A percentile compares a stretch with the other conserved stretches of the same genome.
Conservation (phyloP, 73 alveolate species). For the Tetrahymena thermophila region DNA sequence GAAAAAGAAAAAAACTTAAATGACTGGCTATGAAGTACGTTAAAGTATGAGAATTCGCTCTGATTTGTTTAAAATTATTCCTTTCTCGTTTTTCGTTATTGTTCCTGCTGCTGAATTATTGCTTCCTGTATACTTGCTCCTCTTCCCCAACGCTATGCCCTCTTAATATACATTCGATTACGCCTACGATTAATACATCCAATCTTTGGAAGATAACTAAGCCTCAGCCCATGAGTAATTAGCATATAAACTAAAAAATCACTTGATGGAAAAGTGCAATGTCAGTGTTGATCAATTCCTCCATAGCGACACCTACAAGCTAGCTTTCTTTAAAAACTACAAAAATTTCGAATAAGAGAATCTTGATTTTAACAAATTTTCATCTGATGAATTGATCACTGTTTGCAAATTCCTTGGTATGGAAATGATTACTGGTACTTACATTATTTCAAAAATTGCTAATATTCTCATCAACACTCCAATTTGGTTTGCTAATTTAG, state of each 20-base stretch:
- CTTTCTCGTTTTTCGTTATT: slow-evolving; percentile 74
- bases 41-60: slow-evolving; percentile 28
- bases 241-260: slow-evolving; percentile 9
- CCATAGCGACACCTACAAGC: slow-evolving; percentile 8
- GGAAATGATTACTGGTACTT: slow-evolving; percentile 44
- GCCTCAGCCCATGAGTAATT: slow-evolving; percentile 20
- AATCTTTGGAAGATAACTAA: slow-evolving; percentile 24
- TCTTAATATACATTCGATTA: slow-evolving; percentile 49
- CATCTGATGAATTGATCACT: slow-evolving; percentile 29
- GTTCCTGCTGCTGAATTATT: slow-evolving; percentile 82
- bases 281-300: slow-evolving; percentile 20
- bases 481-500: slow-evolving; percentile 13
- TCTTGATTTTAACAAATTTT: slow-evolving; percentile 7
- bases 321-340: slow-evolving; percentile 7
- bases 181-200: neutral
- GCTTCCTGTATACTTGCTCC: slow-evolving; percentile 74
- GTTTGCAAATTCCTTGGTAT: slow-evolving; percentile 41
- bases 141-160: slow-evolving; percentile 87
- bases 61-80: slow-evolving; percentile 78
- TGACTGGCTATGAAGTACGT: slow-evolving; percentile 22
- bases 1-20: neutral
- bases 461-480: slow-evolving; percentile 26
- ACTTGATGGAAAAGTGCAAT: slow-evolving; percentile 18
- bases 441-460: slow-evolving; percentile 18
- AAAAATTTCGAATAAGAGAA: neutral